Base-by-base conservation (phyloP, 441 rosid species). In the Euphorbia celastroides region DNA sequence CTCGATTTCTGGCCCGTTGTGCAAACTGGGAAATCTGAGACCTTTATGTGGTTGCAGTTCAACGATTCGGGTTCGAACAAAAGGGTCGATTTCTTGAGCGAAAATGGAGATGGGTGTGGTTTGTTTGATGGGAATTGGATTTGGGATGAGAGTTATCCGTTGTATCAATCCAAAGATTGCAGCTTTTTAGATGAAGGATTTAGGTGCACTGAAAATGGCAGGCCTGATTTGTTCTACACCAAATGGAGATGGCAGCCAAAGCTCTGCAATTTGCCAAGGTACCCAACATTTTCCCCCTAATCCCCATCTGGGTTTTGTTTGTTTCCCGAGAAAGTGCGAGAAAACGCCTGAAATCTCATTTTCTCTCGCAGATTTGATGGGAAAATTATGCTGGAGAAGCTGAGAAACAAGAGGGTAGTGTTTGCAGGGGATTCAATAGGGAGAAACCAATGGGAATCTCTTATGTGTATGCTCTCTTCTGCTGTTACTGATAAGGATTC, bases 201-300 rank as follows among this genome's bases (percentile, higher is more conserved):
- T 72, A 79, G 93, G 82, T 94, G 98, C 74, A 73, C 76, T 48
- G 99, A 94, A 78, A 88, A 89, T 77, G 99, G 99, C 7, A 80
- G 99, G 77, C 92, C 88, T 64, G 99, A 94, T 78, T 78, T 81
- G 72, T 86, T 88, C 81, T 91, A 85, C 77, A 86, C 90, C 50
- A 89, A 89, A 74, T 94, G 99, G 99, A 86, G 96, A 84, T 94
- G 99, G 99, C 99, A 92, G 74, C 99, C 99, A 32, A 89, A 62
- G 55, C 79, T 72, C 30, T 94, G 99, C 74, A 78, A 85, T 78
- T 82, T 92, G 78, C 97, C 99, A 79, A 91, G 97, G 99, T 90
- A n/a, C n/a, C n/a, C n/a, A n/a, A n/a, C n/a, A n/a, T n/a, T n/a
- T n/a, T n/a, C n/a, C n/a, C n/a, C n/a, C n/a, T n/a, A n/a, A n/a